Evolutionary conservation across 2,329 filamentous ascomycete genomes (phyloP), one percentile per base, ranked within the genome.

Genomic region (Coniella lustricola): DNA sequence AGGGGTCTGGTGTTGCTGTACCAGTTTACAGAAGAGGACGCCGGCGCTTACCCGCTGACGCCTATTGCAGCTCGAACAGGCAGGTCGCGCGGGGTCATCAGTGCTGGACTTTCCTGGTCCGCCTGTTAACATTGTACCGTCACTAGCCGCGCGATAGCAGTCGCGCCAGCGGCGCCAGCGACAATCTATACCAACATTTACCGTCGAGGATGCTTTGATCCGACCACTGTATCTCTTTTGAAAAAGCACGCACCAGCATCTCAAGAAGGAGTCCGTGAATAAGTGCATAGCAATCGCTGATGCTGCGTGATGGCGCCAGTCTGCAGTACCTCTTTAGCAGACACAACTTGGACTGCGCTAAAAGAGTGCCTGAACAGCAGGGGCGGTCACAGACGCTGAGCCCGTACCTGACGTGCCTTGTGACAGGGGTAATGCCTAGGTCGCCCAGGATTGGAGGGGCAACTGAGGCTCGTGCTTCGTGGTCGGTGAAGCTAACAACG

Each of bases 401-500:
- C 39, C 31, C 10, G 29, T 25, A 13, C 21, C 20, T 29, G 35
- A 25, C 43, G 33, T 32, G 31, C 33, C 43, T 22, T 43, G 46
- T 40, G 46, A 50, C 50, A 50, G 43, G 50, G 49, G 44, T 44
- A 4, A 10, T 20, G 13, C 39, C 4, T 17, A 40, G 40, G 34
- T 21, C 18, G 34, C 47, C 42, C 44, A 48, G 36, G 37, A 49
- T 49, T 49, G 50, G 50, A 52, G 50, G 50, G 50, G 50, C 50
- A 49, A 44, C 40, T 45, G 49, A 49, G 49, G 46, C 34, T 39
- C 34, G 33, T 36, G 21, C 46, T 32, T 31, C 10, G 48, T 46
- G 42, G 50, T 50, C 50, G 46, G 46, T 52, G 50, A 50, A 43
- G 46, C 46, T 51, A 51, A 49, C 49, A 45, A 44, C 46, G 12